phyloP scores from a whole-genome alignment of 2,329 filamentous ascomycete species.

The Pseudodiploospora longispora region DNA sequence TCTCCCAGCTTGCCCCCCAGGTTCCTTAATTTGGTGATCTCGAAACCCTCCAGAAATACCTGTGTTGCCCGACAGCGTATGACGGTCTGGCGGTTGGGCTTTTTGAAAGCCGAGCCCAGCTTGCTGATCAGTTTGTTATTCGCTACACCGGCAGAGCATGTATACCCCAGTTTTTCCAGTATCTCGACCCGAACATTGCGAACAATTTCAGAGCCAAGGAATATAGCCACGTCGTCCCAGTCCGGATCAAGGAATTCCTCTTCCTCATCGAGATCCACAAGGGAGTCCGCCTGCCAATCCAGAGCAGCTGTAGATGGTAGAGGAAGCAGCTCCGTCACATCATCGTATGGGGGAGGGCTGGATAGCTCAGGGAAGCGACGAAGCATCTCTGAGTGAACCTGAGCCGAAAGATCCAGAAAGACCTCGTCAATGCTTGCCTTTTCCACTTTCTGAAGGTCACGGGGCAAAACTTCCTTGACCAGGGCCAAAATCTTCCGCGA shows the following conservation, averaged over 20 bases:
- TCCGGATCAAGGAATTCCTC: constrained; percentile 76
- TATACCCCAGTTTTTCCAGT: constrained; percentile 67
- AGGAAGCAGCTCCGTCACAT: constrained; percentile 63
- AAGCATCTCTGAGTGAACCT: constrained; percentile 69
- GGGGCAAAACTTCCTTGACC: constrained; percentile 66
- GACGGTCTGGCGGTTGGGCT: constrained; percentile 92
- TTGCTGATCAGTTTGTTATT: constrained; percentile 95
- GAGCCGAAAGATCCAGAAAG: constrained; percentile 82
- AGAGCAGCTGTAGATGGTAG: constrained; percentile 60
- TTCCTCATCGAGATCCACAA: constrained; percentile 70
- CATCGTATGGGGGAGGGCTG: constrained; percentile 60
- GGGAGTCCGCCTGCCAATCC: constrained; percentile 76
- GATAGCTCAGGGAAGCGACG: constrained; percentile 67
- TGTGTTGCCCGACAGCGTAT: constrained; percentile 76
- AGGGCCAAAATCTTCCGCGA: constrained; percentile 72
- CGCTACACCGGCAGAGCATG: constrained; percentile 83
- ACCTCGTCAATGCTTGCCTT: constrained; percentile 96
- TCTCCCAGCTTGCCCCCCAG: constrained; percentile 93
- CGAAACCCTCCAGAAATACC: constrained; percentile 74
- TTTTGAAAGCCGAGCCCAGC: constrained; percentile 82
- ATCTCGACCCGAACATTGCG: constrained; percentile 64
- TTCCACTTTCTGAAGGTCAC: constrained; percentile 65
- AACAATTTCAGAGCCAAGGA: constrained; percentile 84
- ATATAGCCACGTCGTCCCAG: constrained; percentile 89
- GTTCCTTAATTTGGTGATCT: constrained; percentile 91